Conservation (phyloP, 768 basidiomycete genomes). For the Auriculariales sp. region DNA sequence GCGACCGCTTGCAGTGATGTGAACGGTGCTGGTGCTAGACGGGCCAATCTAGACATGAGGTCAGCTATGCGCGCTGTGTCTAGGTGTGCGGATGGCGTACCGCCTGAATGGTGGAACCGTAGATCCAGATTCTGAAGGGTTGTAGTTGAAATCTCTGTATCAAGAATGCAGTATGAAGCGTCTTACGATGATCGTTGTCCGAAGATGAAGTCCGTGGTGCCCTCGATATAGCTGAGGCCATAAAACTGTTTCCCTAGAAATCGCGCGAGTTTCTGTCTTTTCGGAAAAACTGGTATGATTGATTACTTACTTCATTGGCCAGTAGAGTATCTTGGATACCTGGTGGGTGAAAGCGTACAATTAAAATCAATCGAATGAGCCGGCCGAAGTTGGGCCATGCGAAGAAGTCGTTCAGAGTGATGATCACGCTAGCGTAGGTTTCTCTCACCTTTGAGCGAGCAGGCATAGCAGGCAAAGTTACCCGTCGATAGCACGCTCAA, state of each 20-base stretch:
- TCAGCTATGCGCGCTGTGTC: background rate
- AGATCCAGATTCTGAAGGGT: slow-evolving; percentile 5
- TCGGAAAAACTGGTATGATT: background rate
- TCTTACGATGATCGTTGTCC: background rate
- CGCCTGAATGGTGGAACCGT: background rate
- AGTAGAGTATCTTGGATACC: slow-evolving; percentile 4
- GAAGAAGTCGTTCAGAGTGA: too few species aligned
- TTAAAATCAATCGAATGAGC: too few species aligned
- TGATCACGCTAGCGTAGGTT: too few species aligned
- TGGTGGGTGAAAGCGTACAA: too few species aligned
- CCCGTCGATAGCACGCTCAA: slow-evolving; percentile 5
- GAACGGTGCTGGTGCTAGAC: too few species aligned
- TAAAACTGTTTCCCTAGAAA: slow-evolving; percentile 34
- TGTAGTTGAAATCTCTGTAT: background rate
- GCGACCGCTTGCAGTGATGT: slow-evolving; percentile 34
- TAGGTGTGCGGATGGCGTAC: too few species aligned
- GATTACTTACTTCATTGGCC: slow-evolving; percentile 2
- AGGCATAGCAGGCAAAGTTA: slow-evolving; percentile 1
- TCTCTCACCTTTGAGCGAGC: too few species aligned
- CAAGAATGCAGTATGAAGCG: background rate
- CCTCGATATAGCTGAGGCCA: slow-evolving; percentile 28
- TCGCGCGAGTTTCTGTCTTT: slow-evolving; percentile 29
- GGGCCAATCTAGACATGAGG: slow-evolving; percentile 15
- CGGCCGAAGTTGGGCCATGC: too few species aligned
- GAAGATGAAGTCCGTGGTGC: slow-evolving; percentile 6